Percentiles rank a stretch among this genome's conserved stretches.
Conservation (phyloP, 23 red algal genomes). For the Chondrus crispus region DNA sequence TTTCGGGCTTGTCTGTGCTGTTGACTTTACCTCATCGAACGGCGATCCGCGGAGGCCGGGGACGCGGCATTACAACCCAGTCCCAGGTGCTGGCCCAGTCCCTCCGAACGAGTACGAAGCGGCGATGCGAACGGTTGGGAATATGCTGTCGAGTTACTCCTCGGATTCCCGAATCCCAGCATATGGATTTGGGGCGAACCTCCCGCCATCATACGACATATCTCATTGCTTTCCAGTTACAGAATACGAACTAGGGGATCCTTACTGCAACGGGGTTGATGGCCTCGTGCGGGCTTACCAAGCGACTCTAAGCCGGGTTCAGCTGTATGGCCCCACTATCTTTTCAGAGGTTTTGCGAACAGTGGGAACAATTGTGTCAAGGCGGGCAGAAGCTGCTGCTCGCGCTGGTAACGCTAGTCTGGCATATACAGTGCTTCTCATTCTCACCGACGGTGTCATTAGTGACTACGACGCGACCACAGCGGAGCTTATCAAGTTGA, state of each 20-base stretch:
- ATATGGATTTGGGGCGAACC: conserved; percentile 85
- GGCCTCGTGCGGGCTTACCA: conserved; percentile 67
- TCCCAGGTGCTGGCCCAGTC: not conserved
- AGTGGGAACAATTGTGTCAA: conserved; percentile 59
- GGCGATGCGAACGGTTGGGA: conserved; percentile 70
- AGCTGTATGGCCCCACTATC: conserved; percentile 80
- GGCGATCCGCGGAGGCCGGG: conserved; percentile 56
- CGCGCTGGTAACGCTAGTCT: conserved; percentile 49
- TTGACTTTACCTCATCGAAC: conserved; percentile 90
- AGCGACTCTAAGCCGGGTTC: conserved; percentile 47
- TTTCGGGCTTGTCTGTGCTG: conserved; percentile 62
- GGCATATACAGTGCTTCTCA: conserved; percentile 65
- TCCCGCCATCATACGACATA: conserved; percentile 60
- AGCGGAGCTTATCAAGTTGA: conserved; percentile 59
- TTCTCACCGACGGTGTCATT: conserved; percentile 82
- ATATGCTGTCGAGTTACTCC: conserved; percentile 69
- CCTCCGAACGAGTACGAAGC: conserved; percentile 77
- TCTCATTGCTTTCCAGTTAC: conserved; percentile 85
- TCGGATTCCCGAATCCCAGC: conserved; percentile 74
- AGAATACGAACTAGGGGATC: conserved; percentile 52
- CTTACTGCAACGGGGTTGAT: conserved; percentile 58
- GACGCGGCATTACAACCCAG: conserved; percentile 62
- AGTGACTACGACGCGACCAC: conserved; percentile 68
- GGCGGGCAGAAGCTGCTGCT: conserved; percentile 39
- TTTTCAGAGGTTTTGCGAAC: conserved; percentile 65